Conservation (phyloP, 257 asterid species). For the Mentha longifolia region DNA sequence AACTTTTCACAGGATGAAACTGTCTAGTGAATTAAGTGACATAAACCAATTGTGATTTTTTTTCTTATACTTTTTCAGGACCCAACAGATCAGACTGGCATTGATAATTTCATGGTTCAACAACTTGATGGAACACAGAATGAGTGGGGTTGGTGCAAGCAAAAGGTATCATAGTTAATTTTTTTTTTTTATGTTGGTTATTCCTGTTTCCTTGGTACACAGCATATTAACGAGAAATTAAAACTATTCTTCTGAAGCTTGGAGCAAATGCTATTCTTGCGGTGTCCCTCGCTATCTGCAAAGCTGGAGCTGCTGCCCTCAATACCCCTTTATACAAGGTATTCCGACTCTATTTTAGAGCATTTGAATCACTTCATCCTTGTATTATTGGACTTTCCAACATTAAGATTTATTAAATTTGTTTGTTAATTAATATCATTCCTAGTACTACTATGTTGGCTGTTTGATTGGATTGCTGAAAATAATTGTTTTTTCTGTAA, state of each 20-base stretch:
- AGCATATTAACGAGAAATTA: conserved; percentile 9
- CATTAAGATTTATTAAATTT: neutral
- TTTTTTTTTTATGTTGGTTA: neutral
- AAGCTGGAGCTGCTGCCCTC: conserved; percentile 87
- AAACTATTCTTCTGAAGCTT: conserved; percentile 57
- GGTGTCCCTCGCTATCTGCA: conserved; percentile 95
- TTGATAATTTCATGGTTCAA: conserved; percentile 95
- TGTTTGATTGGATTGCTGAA: conserved; percentile 17
- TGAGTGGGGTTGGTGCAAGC: conserved; percentile 99
- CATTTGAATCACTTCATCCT: neutral
- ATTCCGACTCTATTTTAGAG: conserved; percentile 11
- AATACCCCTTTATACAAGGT: conserved; percentile 90
- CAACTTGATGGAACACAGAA: conserved; percentile 95
- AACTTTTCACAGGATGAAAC: neutral
- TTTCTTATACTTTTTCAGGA: conserved; percentile 50
- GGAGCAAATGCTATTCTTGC: conserved; percentile 98
- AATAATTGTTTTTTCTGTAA: conserved; percentile 11
- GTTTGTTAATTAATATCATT: neutral
- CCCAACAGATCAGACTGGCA: conserved; percentile 83
- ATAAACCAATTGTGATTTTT: conserved; percentile 15
- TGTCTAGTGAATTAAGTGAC: neutral
- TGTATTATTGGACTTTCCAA: neutral
- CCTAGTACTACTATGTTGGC: neutral
- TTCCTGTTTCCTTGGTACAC: neutral
- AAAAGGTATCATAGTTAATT: conserved; percentile 68